Percentiles rank a stretch among this genome's conserved stretches.
These are phyloP conservation scores for Lotus japonicus DNA, from an alignment of 306 rosid species.

Conservation along the genomic window DNA sequence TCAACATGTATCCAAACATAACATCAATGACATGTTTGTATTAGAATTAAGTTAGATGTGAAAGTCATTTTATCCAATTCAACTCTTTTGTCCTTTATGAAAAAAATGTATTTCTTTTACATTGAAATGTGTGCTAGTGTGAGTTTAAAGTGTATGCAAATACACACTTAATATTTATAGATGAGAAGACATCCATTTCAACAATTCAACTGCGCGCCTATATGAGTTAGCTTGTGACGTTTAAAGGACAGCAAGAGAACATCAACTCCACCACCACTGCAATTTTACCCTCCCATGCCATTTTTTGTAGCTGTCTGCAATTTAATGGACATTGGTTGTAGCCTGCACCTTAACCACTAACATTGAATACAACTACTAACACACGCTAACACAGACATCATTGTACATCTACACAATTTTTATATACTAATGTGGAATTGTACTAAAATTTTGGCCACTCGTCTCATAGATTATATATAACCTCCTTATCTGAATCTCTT, in stretches of 20 bases:
- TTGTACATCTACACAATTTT: background rate
- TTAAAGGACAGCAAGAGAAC: slow-evolving; percentile 3
- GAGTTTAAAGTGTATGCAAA: no score
- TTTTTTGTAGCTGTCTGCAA: background rate
- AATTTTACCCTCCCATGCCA: background rate
- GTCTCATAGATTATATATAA: no score
- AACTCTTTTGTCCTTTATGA: no score
- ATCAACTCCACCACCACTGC: background rate
- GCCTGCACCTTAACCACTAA: slow-evolving; percentile 13
- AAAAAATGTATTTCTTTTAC: no score
- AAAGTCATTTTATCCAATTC: no score
- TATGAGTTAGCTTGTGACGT: background rate
- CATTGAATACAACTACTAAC: background rate
- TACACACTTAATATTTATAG: background rate
- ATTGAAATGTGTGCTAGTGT: no score
- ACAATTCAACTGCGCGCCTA: background rate
- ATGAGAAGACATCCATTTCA: slow-evolving; percentile 1
- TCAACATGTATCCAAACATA: no score
- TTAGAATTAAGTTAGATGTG: no score
- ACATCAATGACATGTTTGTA: no score
- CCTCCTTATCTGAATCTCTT: no score
- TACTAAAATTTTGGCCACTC: no score
- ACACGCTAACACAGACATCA: background rate
- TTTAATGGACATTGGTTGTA: slow-evolving; percentile 6
- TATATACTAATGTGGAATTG: no score